Evolutionary conservation across 768 basidiomycete species (phyloP).

Genomic region (Pleurotus ostreatus): DNA sequence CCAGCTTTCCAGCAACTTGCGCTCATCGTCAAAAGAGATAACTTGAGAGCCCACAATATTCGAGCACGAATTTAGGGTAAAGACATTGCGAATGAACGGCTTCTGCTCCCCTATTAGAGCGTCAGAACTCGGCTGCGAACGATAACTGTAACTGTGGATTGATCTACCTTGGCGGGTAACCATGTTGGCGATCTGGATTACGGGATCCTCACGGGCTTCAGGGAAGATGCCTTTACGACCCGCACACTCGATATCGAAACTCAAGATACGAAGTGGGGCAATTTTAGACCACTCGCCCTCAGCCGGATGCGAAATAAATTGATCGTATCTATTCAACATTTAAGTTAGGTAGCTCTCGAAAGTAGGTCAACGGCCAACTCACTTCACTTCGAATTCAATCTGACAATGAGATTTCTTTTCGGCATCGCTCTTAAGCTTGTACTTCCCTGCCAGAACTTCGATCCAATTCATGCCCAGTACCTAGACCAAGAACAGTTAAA

Average conservation of each 20-base stretch:
- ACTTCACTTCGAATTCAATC: conserved; percentile 81
- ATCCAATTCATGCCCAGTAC: conserved; percentile 99
- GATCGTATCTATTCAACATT: conserved; percentile 56
- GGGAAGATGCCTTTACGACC: conserved; percentile 98
- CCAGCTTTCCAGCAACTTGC: conserved; percentile 77
- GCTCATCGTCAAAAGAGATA: conserved; percentile 74
- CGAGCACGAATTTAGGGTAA: conserved; percentile 91
- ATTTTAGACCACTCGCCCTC: conserved; percentile 91
- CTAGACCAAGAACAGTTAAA: conserved; percentile 29
- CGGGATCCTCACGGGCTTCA: conserved; percentile 84
- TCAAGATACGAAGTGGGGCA: conserved; percentile 89
- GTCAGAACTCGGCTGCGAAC: neutral
- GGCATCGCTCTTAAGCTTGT: conserved; percentile 52
- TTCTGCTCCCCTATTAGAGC: conserved; percentile 68
- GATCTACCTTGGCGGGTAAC: conserved; percentile 90
- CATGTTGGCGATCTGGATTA: conserved; percentile 99
- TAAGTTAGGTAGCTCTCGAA: neutral
- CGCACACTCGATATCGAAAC: conserved; percentile 99
- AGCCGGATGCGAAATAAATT: conserved; percentile 85
- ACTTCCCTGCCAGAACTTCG: conserved; percentile 82
- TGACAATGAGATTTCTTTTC: conserved; percentile 81
- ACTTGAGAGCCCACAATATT: conserved; percentile 99
- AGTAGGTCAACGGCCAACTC: conserved; percentile 16
- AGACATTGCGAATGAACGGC: conserved; percentile 95
- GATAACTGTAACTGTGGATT: too few relatives aligned